Conservation (phyloP, 371 early-diverging fungal genomes). For the Funneliformis caledonium region DNA sequence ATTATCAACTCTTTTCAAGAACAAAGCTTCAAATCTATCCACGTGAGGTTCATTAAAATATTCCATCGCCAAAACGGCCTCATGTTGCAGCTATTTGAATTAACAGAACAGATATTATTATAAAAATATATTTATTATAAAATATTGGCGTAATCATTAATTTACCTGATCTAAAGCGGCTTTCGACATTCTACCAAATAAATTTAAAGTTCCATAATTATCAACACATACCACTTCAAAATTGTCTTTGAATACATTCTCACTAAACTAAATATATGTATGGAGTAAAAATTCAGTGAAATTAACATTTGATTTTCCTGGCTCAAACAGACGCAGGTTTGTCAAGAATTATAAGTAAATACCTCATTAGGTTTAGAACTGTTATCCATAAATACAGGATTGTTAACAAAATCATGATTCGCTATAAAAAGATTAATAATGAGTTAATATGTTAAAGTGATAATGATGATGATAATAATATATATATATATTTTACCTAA, state of each 20-base stretch:
- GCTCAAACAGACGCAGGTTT: neutral
- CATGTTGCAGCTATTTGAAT: conserved; percentile 61
- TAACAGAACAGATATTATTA: neutral
- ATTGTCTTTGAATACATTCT: conserved; percentile 58
- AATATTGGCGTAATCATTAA: neutral
- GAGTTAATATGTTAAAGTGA: too few relatives aligned
- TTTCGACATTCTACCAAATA: conserved; percentile 68
- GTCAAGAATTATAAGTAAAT: neutral
- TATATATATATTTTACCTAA: conserved; percentile 51
- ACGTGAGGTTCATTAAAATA: conserved; percentile 63
- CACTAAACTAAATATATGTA: conserved; percentile 56
- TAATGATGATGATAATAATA: too few relatives aligned
- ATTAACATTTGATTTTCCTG: too few relatives aligned
- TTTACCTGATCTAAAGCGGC: conserved; percentile 61
- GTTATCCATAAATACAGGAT: conserved; percentile 74
- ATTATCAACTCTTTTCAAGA: conserved; percentile 72
- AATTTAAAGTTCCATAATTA: conserved; percentile 79
- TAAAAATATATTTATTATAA: neutral
- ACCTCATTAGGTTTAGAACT: conserved; percentile 47
- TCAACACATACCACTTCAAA: conserved; percentile 87
- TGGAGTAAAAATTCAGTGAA: too few relatives aligned
- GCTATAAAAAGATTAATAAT: conserved; percentile 46
- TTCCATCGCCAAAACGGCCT: conserved; percentile 65
- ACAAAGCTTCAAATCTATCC: conserved; percentile 76
- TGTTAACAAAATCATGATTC: conserved; percentile 71